A percentile compares a stretch with the other conserved stretches of the same genome.
Evolutionary conservation across 805 yeast genomes (phyloP).

Genomic region (Sporopachydermia lactativora): DNA sequence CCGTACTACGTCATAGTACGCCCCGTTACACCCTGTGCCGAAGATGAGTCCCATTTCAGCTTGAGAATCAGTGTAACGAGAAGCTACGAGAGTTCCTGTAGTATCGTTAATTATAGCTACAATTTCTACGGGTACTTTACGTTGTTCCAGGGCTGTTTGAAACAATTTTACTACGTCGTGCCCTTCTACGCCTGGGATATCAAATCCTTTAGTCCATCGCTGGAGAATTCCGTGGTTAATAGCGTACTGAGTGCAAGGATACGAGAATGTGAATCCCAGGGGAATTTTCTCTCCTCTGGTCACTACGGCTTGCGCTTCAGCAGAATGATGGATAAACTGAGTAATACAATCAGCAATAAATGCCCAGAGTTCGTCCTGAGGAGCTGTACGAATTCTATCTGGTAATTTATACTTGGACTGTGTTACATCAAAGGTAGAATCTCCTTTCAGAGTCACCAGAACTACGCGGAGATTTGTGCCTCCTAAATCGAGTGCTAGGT

Average conservation of each 20-base stretch:
- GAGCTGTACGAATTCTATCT: slow-evolving; percentile 60
- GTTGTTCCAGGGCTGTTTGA: slow-evolving; percentile 53
- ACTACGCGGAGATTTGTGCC: slow-evolving; percentile 95
- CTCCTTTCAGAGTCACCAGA: slow-evolving; percentile 70
- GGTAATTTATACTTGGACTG: slow-evolving; percentile 84
- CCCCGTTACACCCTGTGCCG: slow-evolving; percentile 97
- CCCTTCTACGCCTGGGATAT: slow-evolving; percentile 87
- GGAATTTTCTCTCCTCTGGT: slow-evolving; percentile 40
- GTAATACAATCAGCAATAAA: slow-evolving; percentile 77
- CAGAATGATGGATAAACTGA: slow-evolving; percentile 40
- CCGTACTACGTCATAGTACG: slow-evolving; percentile 67
- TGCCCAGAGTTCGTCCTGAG: slow-evolving; percentile 60
- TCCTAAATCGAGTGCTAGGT: slow-evolving; percentile 89
- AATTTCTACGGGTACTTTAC: slow-evolving; percentile 64
- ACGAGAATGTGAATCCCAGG: slow-evolving; percentile 90
- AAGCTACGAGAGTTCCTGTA: slow-evolving; percentile 93
- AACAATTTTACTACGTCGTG: slow-evolving; percentile 88
- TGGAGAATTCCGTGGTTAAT: slow-evolving; percentile 81
- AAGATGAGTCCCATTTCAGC: slow-evolving; percentile 91
- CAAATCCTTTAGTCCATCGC: slow-evolving; percentile 97
- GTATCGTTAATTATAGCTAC: slow-evolving; percentile 94
- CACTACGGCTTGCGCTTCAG: slow-evolving; percentile 57
- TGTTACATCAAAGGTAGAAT: slow-evolving; percentile 68
- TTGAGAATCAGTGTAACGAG: slow-evolving; percentile 78
- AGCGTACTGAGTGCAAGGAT: slow-evolving; percentile 61